Base-by-base conservation (phyloP, 441 rosid genomes). In the Euphorbia schlechtendalii region DNA sequence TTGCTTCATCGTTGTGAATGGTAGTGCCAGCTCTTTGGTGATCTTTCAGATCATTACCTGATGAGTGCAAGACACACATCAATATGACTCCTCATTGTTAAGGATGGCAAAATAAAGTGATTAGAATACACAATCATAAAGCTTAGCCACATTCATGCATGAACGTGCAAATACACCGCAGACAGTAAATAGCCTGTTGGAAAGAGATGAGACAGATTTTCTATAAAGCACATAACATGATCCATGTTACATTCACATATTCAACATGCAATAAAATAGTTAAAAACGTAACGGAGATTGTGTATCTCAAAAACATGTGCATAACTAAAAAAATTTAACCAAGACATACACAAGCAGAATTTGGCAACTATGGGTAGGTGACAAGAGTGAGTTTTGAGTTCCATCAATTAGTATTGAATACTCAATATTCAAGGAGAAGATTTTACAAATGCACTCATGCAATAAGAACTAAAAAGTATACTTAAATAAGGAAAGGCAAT, bases 31-130 rank as follows among this genome's bases (percentile, higher is more conserved):
- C 71, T 38, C 77, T 69, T 64, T 72, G 76, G 64, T 69, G 68
- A 73, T 21, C 57, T 43, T 56, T 72, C 60, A 68, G 78, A 71
- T 73, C 75, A 75, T 73, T 59, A 72, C 71, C 96, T 88, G 83
- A 58, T 57, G 61, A 65, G 65, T 18, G 54, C 40, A 69, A 58
- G 56, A 49, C 52, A 20, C 56, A 38, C 61, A 36, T 59, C 22
- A 55, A 58, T 63, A 64, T 40, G 43, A 62, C 48, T 22, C 63
- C 27, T 43, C 51, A 66, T 18, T 30, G 24, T 57, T 15, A 32
- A 51, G 34, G 58, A 27, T 21, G 32, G 18, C 38, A 15, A 49
- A 9, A 41, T 20, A 45, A 45, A 28, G 13, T 45, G 52, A 28
- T 13, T 20, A 34, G 9, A 21, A 48, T 18, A 48, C 22, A n/a